phyloP scores from a whole-genome alignment of 495 filamentous ascomycete species.

The Annulohypoxylon maeteangense region DNA sequence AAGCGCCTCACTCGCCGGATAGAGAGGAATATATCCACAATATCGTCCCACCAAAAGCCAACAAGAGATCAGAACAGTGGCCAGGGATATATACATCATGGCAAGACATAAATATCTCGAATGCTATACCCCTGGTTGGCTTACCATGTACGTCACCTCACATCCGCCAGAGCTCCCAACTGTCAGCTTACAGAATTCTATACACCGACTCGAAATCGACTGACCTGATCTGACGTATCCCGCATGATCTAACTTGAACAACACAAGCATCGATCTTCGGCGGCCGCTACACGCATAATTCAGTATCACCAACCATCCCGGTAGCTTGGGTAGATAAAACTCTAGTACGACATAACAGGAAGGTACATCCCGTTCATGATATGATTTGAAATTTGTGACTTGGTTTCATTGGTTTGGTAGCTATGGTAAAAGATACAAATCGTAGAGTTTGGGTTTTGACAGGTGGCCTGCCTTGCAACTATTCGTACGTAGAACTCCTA shows the following conservation, averaged over 20 bases:
- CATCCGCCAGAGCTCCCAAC: not conserved
- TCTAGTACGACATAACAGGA: not conserved
- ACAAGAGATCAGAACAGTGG: not conserved
- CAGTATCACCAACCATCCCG: not conserved
- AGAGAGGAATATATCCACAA: not conserved
- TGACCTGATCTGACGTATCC: constrained; percentile 4
- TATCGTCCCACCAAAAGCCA: not conserved
- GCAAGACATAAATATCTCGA: not conserved
- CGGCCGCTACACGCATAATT: not conserved
- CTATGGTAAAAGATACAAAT: constrained; percentile 45
- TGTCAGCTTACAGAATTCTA: not conserved
- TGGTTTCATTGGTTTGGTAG: constrained; percentile 42
- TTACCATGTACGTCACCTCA: not conserved
- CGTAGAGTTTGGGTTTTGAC: constrained; percentile 27
- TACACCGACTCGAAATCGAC: not conserved
- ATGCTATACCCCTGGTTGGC: not conserved
- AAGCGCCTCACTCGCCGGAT: not conserved
- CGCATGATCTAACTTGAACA: not conserved
- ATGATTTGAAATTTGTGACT: constrained; percentile 31
- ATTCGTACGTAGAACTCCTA: constrained; percentile 31
- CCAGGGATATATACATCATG: not conserved
- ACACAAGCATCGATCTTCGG: not conserved
- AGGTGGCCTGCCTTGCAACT: constrained; percentile 21
- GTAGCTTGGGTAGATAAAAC: not conserved
- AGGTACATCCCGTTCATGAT: not conserved